Percentiles rank a stretch among this genome's conserved stretches.
These are phyloP conservation scores for Globisporangium recalcitrans DNA, from an alignment of 352 stramenopile genomes.

Conservation along the genomic window DNA sequence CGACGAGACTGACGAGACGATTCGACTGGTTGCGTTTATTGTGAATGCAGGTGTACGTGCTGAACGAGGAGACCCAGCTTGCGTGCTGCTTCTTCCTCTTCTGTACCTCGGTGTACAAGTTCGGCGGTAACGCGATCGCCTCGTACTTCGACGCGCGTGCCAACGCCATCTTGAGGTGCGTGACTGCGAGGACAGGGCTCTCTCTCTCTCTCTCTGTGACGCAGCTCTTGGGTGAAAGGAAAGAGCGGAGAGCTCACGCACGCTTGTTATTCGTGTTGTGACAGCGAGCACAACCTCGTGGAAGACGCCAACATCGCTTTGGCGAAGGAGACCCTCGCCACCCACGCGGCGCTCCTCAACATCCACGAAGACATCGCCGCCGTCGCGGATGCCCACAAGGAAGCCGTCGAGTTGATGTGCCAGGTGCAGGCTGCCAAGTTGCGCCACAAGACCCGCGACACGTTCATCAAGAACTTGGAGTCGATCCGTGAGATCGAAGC, in stretches of 20 bases:
- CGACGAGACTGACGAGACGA: neutral
- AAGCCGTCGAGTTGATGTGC: slow-evolving; percentile 77
- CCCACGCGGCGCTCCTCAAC: slow-evolving; percentile 76
- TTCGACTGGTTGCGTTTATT: neutral
- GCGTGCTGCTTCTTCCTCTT: slow-evolving; percentile 84
- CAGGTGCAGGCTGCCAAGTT: slow-evolving; percentile 82
- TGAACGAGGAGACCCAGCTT: slow-evolving; percentile 84
- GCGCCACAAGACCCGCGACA: slow-evolving; percentile 84
- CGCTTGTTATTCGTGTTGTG: neutral
- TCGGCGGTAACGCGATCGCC: slow-evolving; percentile 68
- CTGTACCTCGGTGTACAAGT: slow-evolving; percentile 84
- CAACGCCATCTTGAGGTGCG: slow-evolving; percentile 66
- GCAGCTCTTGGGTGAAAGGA: neutral
- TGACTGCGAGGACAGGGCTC: neutral
- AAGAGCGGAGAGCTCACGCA: neutral
- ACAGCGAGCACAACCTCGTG: slow-evolving; percentile 79
- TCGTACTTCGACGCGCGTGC: slow-evolving; percentile 84
- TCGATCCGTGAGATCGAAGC: slow-evolving; percentile 78
- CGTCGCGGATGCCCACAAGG: slow-evolving; percentile 77
- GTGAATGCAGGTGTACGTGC: slow-evolving; percentile 59
- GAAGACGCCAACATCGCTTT: slow-evolving; percentile 81
- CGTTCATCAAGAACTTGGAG: slow-evolving; percentile 85
- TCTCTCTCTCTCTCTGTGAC: too few species aligned
- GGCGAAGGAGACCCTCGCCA: slow-evolving; percentile 78
- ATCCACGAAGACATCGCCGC: slow-evolving; percentile 83